Base-by-base conservation (phyloP, 148 eudicot genomes). In the Rhododendron henanense region DNA sequence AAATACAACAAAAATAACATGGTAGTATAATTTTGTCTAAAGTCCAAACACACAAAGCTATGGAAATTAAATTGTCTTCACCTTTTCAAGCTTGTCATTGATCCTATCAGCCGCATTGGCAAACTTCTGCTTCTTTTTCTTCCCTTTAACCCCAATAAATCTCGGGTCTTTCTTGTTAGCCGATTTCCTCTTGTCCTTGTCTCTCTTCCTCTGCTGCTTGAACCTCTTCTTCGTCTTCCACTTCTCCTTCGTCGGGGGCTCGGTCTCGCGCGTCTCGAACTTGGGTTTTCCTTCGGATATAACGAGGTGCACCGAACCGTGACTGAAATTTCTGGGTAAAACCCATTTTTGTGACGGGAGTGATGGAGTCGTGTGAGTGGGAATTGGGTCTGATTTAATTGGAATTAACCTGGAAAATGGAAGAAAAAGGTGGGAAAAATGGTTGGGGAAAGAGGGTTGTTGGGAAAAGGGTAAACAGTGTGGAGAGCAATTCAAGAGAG, bases 121-220 rank as follows among this genome's bases (percentile, higher is more conserved):
- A 88, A 94, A 96, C 87, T 81, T 95, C 82, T 92, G 91, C 91
- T 87, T 92, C 85, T 88, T 93, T 86, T 92, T 93, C 90, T 90
- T 94, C 76, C 93, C 92, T 84, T 89, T 89, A 44, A 91, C 90
- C 69, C 91, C 91, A 71, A 96, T 91, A 53, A 93, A 88, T 45
- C 97, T 89, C 0, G 99, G 99, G 89, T 94, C 99, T 84, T 90
- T 91, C 88, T 92, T 94, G 81, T 94, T 96, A 47, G 98, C 97
- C 7, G 87, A 88, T 89, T 90, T 95, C 55, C 98, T 93, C 90
- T 90, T 91, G 81, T 92, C 82, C 84, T 96, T 96, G 88, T 95
- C 97, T 79, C 91, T 93, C 92, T 88, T 89, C 88, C 91, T 90
- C 90, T 92, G 91, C 88, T 91, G 86, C 92, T 95, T 95, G 47